Percentiles rank a stretch among this genome's conserved stretches.
phyloP scores from a whole-genome alignment of 2,329 filamentous ascomycete genomes.

The Sordariomycetes sp. region DNA sequence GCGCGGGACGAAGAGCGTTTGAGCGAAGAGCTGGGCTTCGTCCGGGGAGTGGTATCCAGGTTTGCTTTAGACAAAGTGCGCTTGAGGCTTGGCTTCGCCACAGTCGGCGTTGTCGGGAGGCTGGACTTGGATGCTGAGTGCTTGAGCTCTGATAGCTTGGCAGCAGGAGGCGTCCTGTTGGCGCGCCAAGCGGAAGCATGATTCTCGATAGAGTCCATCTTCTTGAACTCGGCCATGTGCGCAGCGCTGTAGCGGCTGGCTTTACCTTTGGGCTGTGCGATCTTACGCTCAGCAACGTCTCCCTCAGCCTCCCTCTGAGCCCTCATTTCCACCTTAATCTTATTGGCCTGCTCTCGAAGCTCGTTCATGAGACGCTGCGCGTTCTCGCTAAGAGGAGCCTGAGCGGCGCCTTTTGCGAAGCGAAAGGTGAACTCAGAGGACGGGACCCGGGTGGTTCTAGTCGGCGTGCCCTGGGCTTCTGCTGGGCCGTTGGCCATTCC shows the following conservation, averaged over 20 bases:
- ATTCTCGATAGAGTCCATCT: slow-evolving; percentile 92
- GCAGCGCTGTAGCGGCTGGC: slow-evolving; percentile 72
- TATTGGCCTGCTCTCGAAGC: slow-evolving; percentile 61
- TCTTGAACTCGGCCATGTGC: slow-evolving; percentile 85
- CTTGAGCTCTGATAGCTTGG: slow-evolving; percentile 40
- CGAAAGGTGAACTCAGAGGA: slow-evolving; percentile 60
- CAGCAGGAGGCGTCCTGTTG: slow-evolving; percentile 30
- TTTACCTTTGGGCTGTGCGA: slow-evolving; percentile 73
- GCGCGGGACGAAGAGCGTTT: slow-evolving; percentile 17
- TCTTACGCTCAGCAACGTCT: slow-evolving; percentile 48
- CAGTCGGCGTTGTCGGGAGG: slow-evolving; percentile 14
- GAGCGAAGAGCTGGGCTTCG: slow-evolving; percentile 31
- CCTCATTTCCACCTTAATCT: slow-evolving; percentile 60
- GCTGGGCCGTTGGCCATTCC: slow-evolving; percentile 31
- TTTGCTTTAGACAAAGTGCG: slow-evolving; percentile 40
- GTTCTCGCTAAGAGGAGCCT: slow-evolving; percentile 49
- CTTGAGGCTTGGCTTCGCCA: slow-evolving; percentile 36
- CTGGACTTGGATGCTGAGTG: slow-evolving; percentile 40
- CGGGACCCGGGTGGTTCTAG: slow-evolving; percentile 41
- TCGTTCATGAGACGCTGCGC: slow-evolving; percentile 55
- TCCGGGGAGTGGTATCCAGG: slow-evolving; percentile 16
- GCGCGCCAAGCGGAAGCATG: slow-evolving; percentile 73
- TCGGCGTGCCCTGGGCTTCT: slow-evolving; percentile 50
- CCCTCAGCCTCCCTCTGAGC: slow-evolving; percentile 50
- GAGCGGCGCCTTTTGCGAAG: slow-evolving; percentile 45